phyloP scores from a whole-genome alignment of 2,329 filamentous ascomycete genomes.

The Sporothrix curviconia region DNA sequence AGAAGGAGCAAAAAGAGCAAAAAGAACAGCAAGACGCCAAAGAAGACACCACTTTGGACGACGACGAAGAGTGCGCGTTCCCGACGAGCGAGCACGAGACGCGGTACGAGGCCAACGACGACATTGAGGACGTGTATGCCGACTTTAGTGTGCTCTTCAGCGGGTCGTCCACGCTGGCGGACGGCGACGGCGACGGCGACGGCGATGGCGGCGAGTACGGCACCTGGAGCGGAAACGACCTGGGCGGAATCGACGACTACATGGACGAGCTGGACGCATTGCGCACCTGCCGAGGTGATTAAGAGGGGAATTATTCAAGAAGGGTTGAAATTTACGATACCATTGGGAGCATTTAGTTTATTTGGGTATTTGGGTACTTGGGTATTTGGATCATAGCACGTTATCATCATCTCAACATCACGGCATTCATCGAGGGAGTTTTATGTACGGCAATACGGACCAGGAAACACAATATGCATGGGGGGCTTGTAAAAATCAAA shows the following conservation, averaged over 20 bases:
- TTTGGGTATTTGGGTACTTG: too few species aligned
- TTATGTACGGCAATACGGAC: not conserved
- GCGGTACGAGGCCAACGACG: constrained; percentile 38
- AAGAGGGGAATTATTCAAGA: too few species aligned
- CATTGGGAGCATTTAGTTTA: too few species aligned
- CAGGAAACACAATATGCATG: not conserved
- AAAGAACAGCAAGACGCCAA: too few species aligned
- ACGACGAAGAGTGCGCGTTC: constrained; percentile 39
- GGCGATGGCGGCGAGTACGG: constrained; percentile 15
- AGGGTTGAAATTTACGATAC: too few species aligned
- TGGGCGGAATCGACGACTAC: constrained; percentile 44
- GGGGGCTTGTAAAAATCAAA: not conserved
- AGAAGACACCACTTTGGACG: constrained; percentile 32
- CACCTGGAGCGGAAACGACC: constrained; percentile 23
- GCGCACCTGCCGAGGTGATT: constrained; percentile 34
- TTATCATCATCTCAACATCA: not conserved
- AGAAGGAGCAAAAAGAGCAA: too few species aligned
- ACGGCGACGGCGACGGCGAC: constrained; percentile 25
- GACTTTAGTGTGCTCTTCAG: constrained; percentile 49
- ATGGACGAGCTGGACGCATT: constrained; percentile 50
- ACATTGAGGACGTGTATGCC: constrained; percentile 46
- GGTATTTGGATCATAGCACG: not conserved
- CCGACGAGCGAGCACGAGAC: constrained; percentile 41
- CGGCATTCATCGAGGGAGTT: too few species aligned
- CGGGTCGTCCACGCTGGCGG: too few species aligned